Evolutionary conservation across 225 moss, liverwort and hornwort genomes (phyloP).

Genomic region (Pseudisothecium myosuroides): DNA sequence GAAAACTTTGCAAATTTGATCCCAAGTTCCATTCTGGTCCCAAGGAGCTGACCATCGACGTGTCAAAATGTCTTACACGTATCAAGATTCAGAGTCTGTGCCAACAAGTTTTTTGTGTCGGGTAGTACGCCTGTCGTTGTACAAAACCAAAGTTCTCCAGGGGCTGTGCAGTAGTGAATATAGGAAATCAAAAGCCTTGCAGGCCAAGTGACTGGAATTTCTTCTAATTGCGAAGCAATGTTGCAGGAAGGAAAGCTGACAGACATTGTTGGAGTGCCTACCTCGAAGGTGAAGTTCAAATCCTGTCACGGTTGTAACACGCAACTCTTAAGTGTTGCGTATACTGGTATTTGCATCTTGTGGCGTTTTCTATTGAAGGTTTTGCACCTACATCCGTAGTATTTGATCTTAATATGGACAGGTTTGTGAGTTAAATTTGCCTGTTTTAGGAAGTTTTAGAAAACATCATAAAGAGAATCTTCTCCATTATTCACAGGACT

Average conservation of each 20-base stretch:
- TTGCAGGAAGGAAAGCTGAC: slow-evolving; percentile 70
- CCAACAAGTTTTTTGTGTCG: neutral
- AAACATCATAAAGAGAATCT: neutral
- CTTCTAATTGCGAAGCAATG: neutral
- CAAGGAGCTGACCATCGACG: neutral
- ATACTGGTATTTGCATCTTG: neutral
- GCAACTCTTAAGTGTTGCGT: neutral
- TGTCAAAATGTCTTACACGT: neutral
- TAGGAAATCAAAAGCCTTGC: neutral
- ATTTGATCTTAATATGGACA: neutral
- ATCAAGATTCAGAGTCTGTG: neutral
- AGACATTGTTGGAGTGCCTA: slow-evolving; percentile 86
- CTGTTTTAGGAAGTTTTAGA: neutral
- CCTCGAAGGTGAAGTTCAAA: slow-evolving; percentile 58
- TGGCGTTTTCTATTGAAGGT: neutral
- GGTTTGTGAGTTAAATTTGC: neutral
- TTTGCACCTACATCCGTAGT: neutral
- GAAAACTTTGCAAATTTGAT: neutral
- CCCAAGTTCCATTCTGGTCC: neutral
- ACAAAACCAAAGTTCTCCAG: neutral
- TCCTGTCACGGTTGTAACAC: neutral
- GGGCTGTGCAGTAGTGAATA: neutral
- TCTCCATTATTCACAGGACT: neutral
- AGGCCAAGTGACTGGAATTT: neutral
- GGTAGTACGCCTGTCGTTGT: neutral